These are phyloP conservation scores for Acorus calamus DNA, from an alignment of 106 monocot genomes.

Conservation along the genomic window DNA sequence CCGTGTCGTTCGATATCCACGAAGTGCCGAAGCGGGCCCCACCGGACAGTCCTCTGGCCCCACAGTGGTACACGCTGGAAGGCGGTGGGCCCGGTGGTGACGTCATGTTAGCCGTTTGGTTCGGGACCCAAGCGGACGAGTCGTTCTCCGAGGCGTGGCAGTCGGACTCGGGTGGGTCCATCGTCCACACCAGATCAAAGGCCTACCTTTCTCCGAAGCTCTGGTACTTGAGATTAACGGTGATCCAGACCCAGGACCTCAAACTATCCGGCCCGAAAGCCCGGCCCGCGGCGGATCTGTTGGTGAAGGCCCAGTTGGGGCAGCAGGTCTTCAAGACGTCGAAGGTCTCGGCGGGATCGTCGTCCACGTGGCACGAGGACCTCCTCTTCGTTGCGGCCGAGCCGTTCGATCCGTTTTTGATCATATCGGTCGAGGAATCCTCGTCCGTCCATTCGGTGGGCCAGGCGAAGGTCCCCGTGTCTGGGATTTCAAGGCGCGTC, in stretches of 20 bases:
- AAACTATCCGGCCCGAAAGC: slow-evolving; percentile 12
- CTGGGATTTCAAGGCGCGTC: slow-evolving; percentile 54
- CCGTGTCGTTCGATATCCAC: slow-evolving; percentile 68
- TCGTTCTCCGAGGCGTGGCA: slow-evolving; percentile 94
- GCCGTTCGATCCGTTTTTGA: slow-evolving; percentile 76
- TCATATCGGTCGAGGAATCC: slow-evolving; percentile 58
- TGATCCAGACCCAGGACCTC: slow-evolving; percentile 92
- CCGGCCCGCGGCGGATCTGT: slow-evolving; percentile 37
- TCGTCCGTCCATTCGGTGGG: slow-evolving; percentile 32
- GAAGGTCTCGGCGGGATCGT: slow-evolving; percentile 4
- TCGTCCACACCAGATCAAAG: slow-evolving; percentile 65
- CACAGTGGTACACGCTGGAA: slow-evolving; percentile 91
- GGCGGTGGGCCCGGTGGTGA: slow-evolving; percentile 30
- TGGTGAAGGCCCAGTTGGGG: slow-evolving; percentile 67
- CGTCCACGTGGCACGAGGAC: slow-evolving; percentile 77
- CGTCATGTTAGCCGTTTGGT: slow-evolving; percentile 79
- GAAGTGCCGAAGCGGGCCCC: slow-evolving; percentile 81
- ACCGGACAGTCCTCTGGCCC: slow-evolving; percentile 77
- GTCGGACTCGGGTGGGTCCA: slow-evolving; percentile 75
- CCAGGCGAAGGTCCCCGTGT: slow-evolving; percentile 48
- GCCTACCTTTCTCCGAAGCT: slow-evolving; percentile 89
- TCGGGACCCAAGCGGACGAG: slow-evolving; percentile 85
- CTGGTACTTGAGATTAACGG: slow-evolving; percentile 70
- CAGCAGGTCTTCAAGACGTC: slow-evolving; percentile 62
- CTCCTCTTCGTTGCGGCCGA: slow-evolving; percentile 79